phyloP scores from a whole-genome alignment of 225 moss, liverwort and hornwort genomes.

The Pleurozium schreberi region DNA sequence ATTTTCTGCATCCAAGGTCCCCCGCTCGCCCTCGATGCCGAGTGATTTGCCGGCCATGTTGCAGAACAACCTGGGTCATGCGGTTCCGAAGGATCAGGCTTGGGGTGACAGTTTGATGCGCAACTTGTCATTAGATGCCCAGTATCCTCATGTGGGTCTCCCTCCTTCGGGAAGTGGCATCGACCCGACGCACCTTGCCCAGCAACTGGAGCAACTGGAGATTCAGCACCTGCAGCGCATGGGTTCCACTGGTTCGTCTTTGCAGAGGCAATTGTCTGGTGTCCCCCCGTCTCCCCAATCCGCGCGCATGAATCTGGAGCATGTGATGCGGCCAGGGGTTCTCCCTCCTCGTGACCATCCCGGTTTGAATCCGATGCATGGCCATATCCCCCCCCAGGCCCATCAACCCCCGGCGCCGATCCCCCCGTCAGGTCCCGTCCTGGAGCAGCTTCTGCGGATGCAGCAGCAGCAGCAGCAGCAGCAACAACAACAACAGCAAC shows the following conservation, averaged over 20 bases:
- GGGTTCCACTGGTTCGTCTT: slow-evolving; percentile 53
- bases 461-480: slow-evolving; percentile 98
- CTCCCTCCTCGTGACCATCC: slow-evolving; percentile 50
- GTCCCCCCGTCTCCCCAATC: slow-evolving; percentile 35
- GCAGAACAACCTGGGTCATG: slow-evolving; percentile 18
- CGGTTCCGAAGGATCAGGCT: slow-evolving; percentile 35
- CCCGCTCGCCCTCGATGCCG: slow-evolving; percentile 19
- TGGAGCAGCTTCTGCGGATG: slow-evolving; percentile 85
- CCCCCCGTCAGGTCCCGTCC: slow-evolving; percentile 71
- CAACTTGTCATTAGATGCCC: slow-evolving; percentile 41
- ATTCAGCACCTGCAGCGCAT: slow-evolving; percentile 82
- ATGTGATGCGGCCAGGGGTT: slow-evolving; percentile 61
- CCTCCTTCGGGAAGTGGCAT: slow-evolving; percentile 53
- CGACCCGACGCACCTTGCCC: slow-evolving; percentile 66
- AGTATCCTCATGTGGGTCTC: slow-evolving; percentile 44
- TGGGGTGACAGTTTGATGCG: slow-evolving; percentile 77
- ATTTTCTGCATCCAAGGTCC: slow-evolving; percentile 17
- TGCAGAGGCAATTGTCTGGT: slow-evolving; percentile 57
- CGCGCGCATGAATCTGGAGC: slow-evolving; percentile 40
- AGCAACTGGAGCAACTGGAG: slow-evolving; percentile 72
- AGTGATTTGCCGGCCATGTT: slow-evolving; percentile 23
- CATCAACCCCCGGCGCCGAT: slow-evolving; percentile 59
- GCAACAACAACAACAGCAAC: slow-evolving; percentile 92
- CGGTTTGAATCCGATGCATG: slow-evolving; percentile 46
- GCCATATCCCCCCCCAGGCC: slow-evolving; percentile 50